Evolutionary conservation across 495 filamentous ascomycete species (phyloP), one percentile per base, ranked within the genome.

Genomic region (Daldinia decipiens): DNA sequence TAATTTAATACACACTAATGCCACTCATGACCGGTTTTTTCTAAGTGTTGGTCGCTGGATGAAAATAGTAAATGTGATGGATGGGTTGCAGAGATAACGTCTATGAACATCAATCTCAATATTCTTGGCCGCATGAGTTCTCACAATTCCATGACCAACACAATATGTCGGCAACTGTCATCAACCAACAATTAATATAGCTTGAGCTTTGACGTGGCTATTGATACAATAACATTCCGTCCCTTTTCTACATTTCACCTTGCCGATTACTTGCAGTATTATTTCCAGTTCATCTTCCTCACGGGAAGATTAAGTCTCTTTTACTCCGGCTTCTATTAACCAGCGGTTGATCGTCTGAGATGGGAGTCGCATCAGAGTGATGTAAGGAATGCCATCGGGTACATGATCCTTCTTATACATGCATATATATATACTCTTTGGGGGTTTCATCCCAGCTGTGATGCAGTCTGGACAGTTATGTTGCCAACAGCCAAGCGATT

Each of bases 261-360:
- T 19, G 68, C 61, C 26, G 68, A 71, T 27, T 94, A 91, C 73
- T 82, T 94, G 17, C 91, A 94, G 74, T 94, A 93, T 74, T 84
- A n/a, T n/a, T n/a, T 94, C 24, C 91, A 94, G 72, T 93, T 92
- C 71, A 84, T 90, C 34, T 89, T 92, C 26, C 81, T 94, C 51
- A 88, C 91, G 0, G 91, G 91, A 2, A 85, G 86, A 29, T 79
- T 94, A 39, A 90, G 86, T 24, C 74, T 94, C 73, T 85, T 87
- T 59, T 94, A 93, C 72, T 92, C 91, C 0, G 91, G 91, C 0
- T 94, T 87, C 71, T 93, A 88, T 9, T 19, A 47, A 13, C 43
- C 43, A 9, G 43, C 43, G 19, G 19, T 47, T 21, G 8, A 19
- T 9, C 43, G 43, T 3, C 43, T 47, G 9, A 19, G 43, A 12